Evolutionary conservation across 164 flowering plant genomes (phyloP), one percentile per base, ranked within the genome.

Genomic region (Amborella trichopoda): DNA sequence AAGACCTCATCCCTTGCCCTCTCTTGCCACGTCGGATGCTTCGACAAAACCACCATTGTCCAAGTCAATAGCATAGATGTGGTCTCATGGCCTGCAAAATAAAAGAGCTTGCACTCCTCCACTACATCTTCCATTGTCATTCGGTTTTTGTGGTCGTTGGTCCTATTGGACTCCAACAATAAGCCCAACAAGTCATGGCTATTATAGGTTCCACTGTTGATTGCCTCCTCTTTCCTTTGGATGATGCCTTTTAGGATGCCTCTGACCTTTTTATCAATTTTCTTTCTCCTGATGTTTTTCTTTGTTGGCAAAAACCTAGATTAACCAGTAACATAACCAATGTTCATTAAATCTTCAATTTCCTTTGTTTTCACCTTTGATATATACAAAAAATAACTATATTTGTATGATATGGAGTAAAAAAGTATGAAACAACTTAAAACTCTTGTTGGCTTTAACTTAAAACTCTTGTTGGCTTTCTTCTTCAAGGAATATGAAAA

Each of bases 251-350:
- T 46, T 3, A 62, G 4, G 4, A 42, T 19, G 22, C 34, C 10
- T 36, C 4, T n/a, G 3, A 56, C 48, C 32, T 56, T 55, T 42
- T 43, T 23, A 34, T 45, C 12, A 5, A 52, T 44, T 24, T 62
- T 40, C 46, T 26, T 51, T 42, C 53, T 50, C 32, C 66, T 51
- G 1, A 3, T 46, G 42, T 62, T 62, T 33, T 50, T 40, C 21
- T 51, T 47, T 46, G 61, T 59, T 3, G 68, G 68, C 16, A 64
- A 13, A 41, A 50, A 59, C 50, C 68, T 64, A 52, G 21, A 11
- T 18, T 5, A 14, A 26, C 16, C 8, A 5, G 5, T 10, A 14
- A 14, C 10, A 38, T 5, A 38, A n/a, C n/a, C n/a, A n/a, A n/a
- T n/a, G n/a, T n/a, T n/a, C n/a, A n/a, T n/a, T n/a, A n/a, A n/a